These are phyloP conservation scores for Cladosporium colombiae DNA, from an alignment of 2,329 filamentous ascomycete species.

Conservation along the genomic window DNA sequence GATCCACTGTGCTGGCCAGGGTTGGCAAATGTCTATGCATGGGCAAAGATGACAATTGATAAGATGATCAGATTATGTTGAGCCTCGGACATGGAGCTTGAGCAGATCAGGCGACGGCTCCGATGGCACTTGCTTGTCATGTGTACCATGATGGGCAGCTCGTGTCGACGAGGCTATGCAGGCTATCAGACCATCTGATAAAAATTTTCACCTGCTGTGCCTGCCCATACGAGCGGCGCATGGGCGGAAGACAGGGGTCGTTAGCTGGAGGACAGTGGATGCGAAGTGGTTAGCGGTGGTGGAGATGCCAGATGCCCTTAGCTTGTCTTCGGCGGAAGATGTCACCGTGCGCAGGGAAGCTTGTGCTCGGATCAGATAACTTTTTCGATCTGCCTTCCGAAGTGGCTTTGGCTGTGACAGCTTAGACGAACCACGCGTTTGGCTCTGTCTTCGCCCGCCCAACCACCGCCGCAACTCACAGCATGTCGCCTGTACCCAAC, in stretches of 20 bases:
- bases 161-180: neutral
- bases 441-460: neutral
- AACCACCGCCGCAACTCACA: neutral
- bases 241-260: neutral
- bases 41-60: conserved; percentile 12
- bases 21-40: neutral
- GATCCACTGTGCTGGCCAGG: neutral
- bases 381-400: neutral
- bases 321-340: neutral
- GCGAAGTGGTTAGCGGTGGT: neutral
- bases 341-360: neutral
- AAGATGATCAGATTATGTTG: conserved; percentile 21
- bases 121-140: conserved; percentile 5
- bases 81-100: neutral
- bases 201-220: conserved; percentile 10
- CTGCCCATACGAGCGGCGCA: neutral
- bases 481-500: conserved; percentile 1
- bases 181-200: conserved; percentile 16
- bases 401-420: neutral
- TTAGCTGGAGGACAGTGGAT: neutral
- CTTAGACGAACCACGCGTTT: neutral
- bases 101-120: neutral
- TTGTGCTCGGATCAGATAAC: conserved; percentile 19
- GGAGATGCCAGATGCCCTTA: conserved; percentile 6
- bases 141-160: neutral